phyloP scores from a whole-genome alignment of 352 stramenopile species.

The Globisporangium orthogonon region DNA sequence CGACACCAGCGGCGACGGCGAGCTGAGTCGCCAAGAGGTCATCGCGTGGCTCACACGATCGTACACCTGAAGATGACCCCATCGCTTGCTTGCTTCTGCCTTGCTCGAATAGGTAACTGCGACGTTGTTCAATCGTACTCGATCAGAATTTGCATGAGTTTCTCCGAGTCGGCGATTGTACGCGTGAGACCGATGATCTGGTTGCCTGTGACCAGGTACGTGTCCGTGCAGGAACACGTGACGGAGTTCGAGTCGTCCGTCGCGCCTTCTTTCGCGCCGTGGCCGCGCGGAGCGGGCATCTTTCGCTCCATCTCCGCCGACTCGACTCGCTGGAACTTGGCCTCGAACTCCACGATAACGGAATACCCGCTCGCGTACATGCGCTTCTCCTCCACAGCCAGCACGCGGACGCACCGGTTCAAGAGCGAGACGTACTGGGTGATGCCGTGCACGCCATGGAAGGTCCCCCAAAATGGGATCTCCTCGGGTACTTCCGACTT shows the following conservation, averaged over 20 bases:
- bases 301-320: conserved; percentile 10
- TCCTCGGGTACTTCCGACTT: conserved; percentile 77
- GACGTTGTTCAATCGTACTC: conserved; percentile 9
- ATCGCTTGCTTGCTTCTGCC: background rate
- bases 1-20: conserved; percentile 51
- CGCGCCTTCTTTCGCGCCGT: background rate
- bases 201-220: conserved; percentile 64
- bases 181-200: conserved; percentile 74
- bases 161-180: conserved; percentile 75
- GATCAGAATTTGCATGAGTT: conserved; percentile 32
- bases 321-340: conserved; percentile 46
- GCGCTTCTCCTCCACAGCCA: conserved; percentile 51
- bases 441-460: conserved; percentile 51
- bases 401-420: conserved; percentile 47
- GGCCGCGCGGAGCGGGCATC: conserved; percentile 1
- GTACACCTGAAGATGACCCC: conserved; percentile 17
- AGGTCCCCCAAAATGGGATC: conserved; percentile 76
- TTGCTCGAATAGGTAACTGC: conserved; percentile 1
- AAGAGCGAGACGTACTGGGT: conserved; percentile 72
- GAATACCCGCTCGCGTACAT: conserved; percentile 69
- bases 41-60: conserved; percentile 48
- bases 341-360: conserved; percentile 74
- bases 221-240: conserved; percentile 68
- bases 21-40: conserved; percentile 55
- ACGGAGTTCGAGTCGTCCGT: conserved; percentile 21